phyloP scores from a whole-genome alignment of 805 yeast species.

The Komagataella phaffii region DNA sequence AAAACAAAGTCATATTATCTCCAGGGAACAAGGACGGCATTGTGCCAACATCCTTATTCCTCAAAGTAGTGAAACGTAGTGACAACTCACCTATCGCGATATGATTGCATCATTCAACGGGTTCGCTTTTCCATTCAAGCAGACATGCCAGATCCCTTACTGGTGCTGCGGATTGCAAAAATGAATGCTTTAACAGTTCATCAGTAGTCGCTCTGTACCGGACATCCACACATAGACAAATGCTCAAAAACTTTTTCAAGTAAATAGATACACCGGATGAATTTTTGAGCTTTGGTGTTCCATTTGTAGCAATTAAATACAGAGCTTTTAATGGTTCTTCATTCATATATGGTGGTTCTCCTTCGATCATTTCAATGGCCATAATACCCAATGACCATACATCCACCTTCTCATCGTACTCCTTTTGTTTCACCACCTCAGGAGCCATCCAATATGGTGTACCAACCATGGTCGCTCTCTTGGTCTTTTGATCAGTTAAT shows the following conservation, averaged over 20 bases:
- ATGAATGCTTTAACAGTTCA: conserved; percentile 69
- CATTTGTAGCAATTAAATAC: conserved; percentile 66
- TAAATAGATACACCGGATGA: conserved; percentile 39
- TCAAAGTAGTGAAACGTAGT: neutral
- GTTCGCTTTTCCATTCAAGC: conserved; percentile 18
- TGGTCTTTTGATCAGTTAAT: conserved; percentile 56
- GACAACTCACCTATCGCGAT: neutral
- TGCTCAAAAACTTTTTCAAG: conserved; percentile 76
- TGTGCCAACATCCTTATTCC: conserved; percentile 16
- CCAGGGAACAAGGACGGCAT: conserved; percentile 46
- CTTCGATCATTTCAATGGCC: conserved; percentile 82
- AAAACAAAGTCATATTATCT: conserved; percentile 64
- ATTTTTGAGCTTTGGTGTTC: conserved; percentile 60
- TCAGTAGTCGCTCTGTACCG: conserved; percentile 83
- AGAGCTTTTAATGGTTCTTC: conserved; percentile 71
- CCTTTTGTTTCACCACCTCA: conserved; percentile 69
- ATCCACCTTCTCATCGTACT: conserved; percentile 72
- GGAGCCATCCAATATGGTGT: conserved; percentile 92
- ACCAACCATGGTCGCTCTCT: conserved; percentile 79
- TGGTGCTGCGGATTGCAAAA: conserved; percentile 50
- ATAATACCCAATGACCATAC: conserved; percentile 77
- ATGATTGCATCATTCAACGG: neutral
- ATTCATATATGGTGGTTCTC: conserved; percentile 74
- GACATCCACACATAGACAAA: conserved; percentile 91
- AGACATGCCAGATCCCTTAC: conserved; percentile 46